A percentile compares a stretch with the other conserved stretches of the same genome.
Evolutionary conservation across 495 filamentous ascomycete species (phyloP).

Genomic region (Penicillium parvum): DNA sequence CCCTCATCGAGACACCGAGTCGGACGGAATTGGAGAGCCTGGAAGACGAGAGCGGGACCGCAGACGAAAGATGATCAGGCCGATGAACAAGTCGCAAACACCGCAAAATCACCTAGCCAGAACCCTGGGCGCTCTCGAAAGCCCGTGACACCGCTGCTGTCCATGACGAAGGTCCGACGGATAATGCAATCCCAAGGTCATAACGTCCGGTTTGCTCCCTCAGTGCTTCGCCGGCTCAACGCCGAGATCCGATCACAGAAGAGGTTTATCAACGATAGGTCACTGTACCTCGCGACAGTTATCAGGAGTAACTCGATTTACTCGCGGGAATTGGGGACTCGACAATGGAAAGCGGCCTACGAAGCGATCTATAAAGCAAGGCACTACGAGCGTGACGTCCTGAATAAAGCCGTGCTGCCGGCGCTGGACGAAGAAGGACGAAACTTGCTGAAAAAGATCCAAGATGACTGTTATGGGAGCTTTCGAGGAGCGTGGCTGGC

Average conservation of each 20-base stretch:
- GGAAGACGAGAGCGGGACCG: too few relatives aligned
- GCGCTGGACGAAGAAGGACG: slow-evolving; percentile 13
- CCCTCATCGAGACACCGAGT: too few relatives aligned
- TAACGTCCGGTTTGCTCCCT: neutral
- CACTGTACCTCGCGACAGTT: slow-evolving; percentile 14
- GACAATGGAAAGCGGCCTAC: slow-evolving; percentile 26
- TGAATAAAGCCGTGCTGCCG: slow-evolving; percentile 10
- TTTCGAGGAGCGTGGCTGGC: slow-evolving; percentile 45
- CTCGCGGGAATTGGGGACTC: slow-evolving; percentile 8
- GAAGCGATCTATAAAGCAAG: slow-evolving; percentile 27
- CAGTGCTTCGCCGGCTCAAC: slow-evolving; percentile 14
- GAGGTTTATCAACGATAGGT: slow-evolving; percentile 14
- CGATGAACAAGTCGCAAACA: too few relatives aligned
- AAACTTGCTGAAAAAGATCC: slow-evolving; percentile 23
- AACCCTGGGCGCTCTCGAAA: neutral
- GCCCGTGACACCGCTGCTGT: neutral
- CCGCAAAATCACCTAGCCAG: too few relatives aligned
- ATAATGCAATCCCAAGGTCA: neutral
- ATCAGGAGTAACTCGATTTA: slow-evolving; percentile 24
- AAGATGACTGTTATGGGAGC: slow-evolving; percentile 17
- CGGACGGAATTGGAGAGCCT: too few relatives aligned
- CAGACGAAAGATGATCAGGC: neutral
- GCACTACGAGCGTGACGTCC: slow-evolving; percentile 10
- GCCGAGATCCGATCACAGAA: slow-evolving; percentile 13
- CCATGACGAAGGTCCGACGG: neutral